Percentiles rank a stretch among this genome's conserved stretches.
Evolutionary conservation across 2,329 filamentous ascomycete genomes (phyloP).

Genomic region (Domatiomyces catenatus): DNA sequence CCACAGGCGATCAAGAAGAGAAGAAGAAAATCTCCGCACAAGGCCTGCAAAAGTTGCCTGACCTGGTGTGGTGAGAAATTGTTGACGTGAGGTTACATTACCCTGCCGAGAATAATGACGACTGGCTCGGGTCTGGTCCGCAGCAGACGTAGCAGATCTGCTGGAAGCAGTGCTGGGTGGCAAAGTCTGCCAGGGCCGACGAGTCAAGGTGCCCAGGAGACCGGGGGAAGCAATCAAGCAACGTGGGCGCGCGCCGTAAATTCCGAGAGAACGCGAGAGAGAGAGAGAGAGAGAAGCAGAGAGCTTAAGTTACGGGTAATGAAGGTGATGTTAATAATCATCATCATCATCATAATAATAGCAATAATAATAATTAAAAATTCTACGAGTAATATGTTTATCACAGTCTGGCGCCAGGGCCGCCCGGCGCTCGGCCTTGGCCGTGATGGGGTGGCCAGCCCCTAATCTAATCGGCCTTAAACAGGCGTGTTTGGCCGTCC

Average conservation of each 20-base stretch:
- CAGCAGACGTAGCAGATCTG: background rate
- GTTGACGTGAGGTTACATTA: background rate
- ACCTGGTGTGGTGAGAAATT: background rate
- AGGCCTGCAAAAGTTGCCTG: background rate
- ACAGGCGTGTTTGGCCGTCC: background rate
- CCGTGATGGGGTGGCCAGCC: background rate
- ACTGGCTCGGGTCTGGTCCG: background rate
- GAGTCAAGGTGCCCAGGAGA: background rate
- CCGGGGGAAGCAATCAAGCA: no score
- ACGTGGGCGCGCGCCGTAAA: no score
- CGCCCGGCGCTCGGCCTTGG: background rate
- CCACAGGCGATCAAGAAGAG: background rate
- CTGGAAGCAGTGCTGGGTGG: background rate
- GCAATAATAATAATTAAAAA: no score
- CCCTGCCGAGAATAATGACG: background rate
- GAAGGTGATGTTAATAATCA: no score
- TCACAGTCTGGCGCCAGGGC: background rate
- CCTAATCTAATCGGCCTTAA: background rate
- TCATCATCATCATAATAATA: no score
- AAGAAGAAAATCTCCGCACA: background rate
- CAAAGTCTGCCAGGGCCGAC: background rate
- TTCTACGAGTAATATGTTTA: background rate
- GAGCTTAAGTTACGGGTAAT: no score
- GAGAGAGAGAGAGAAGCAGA: no score
- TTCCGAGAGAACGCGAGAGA: no score